phyloP scores from a whole-genome alignment of 768 basidiomycete species.

The Pleurotus pulmonarius region DNA sequence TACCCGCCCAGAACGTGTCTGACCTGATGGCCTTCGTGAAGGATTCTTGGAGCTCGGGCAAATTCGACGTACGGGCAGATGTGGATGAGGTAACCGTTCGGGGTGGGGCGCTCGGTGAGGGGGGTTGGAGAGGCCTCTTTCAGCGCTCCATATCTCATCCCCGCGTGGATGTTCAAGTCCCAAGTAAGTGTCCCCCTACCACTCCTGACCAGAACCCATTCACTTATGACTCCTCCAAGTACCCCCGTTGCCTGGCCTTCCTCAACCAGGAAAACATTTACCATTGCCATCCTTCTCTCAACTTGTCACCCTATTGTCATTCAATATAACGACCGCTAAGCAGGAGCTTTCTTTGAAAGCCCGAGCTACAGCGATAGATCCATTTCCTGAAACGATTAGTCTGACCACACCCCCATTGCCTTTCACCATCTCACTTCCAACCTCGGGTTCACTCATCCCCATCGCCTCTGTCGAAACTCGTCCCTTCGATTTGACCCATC shows the following conservation, averaged over 20 bases:
- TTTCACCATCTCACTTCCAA: slow-evolving; percentile 55
- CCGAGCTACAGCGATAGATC: slow-evolving; percentile 55
- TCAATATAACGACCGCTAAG: slow-evolving; percentile 34
- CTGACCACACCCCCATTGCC: slow-evolving; percentile 56
- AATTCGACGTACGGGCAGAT: slow-evolving; percentile 38
- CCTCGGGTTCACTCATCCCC: slow-evolving; percentile 26
- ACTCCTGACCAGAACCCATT: not conserved
- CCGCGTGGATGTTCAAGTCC: slow-evolving; percentile 41
- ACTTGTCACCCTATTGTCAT: slow-evolving; percentile 57
- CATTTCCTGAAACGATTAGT: slow-evolving; percentile 44
- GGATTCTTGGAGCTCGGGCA: slow-evolving; percentile 56
- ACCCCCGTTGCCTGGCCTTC: slow-evolving; percentile 62
- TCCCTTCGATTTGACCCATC: slow-evolving; percentile 60
- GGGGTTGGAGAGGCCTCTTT: slow-evolving; percentile 46
- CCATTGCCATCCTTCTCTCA: slow-evolving; percentile 56
- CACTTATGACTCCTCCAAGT: slow-evolving; percentile 34
- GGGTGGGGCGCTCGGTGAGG: slow-evolving; percentile 43
- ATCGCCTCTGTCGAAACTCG: slow-evolving; percentile 52
- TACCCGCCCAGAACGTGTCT: slow-evolving; percentile 49
- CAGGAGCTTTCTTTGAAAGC: slow-evolving; percentile 41
- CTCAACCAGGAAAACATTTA: slow-evolving; percentile 45
- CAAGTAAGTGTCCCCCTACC: slow-evolving; percentile 40
- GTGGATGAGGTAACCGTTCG: slow-evolving; percentile 41
- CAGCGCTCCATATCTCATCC: slow-evolving; percentile 40
- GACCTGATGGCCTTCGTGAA: slow-evolving; percentile 47